These are phyloP conservation scores for Candida sp. DNA, from an alignment of 1,139 yeast genomes.

Conservation along the genomic window DNA sequence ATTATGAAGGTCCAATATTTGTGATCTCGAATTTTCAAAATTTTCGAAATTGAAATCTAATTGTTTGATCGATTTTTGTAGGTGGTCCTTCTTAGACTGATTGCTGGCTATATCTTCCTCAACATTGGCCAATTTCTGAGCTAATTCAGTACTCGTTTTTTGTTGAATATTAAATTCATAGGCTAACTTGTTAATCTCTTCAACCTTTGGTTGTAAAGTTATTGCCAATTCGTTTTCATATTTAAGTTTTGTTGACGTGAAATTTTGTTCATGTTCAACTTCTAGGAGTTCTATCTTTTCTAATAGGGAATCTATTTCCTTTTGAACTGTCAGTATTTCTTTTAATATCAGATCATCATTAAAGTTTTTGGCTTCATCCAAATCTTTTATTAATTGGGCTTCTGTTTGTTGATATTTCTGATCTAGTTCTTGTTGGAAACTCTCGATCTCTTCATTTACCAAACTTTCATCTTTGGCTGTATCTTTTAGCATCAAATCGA, in stretches of 20 bases:
- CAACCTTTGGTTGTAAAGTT: conserved; percentile 11
- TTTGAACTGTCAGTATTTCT: conserved; percentile 11
- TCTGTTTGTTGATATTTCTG: conserved; percentile 28
- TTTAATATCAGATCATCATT: conserved; percentile 19
- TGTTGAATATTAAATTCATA: conserved; percentile 9
- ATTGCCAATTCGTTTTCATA: conserved; percentile 8
- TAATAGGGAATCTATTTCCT: conserved; percentile 9
- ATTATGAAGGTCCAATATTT: conserved; percentile 1
- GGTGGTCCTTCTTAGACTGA: conserved; percentile 6
- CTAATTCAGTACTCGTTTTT: background rate
- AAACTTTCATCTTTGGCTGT: conserved; percentile 26
- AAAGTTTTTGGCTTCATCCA: conserved; percentile 21
- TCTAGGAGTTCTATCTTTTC: conserved; percentile 11
- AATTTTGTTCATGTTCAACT: conserved; percentile 13
- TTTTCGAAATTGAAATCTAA: conserved; percentile 10
- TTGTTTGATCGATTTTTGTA: conserved; percentile 5
- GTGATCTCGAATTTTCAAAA: conserved; percentile 10
- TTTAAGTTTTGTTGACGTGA: conserved; percentile 15
- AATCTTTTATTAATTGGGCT: conserved; percentile 28
- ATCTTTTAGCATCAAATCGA: conserved; percentile 22
- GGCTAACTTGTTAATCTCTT: conserved; percentile 14
- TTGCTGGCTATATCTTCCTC: background rate
- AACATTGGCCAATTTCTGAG: background rate
- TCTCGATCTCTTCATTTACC: conserved; percentile 20
- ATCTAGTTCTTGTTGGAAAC: conserved; percentile 18